Evolutionary conservation across 768 basidiomycete species (phyloP).

Genomic region (Auricularia heimuer): DNA sequence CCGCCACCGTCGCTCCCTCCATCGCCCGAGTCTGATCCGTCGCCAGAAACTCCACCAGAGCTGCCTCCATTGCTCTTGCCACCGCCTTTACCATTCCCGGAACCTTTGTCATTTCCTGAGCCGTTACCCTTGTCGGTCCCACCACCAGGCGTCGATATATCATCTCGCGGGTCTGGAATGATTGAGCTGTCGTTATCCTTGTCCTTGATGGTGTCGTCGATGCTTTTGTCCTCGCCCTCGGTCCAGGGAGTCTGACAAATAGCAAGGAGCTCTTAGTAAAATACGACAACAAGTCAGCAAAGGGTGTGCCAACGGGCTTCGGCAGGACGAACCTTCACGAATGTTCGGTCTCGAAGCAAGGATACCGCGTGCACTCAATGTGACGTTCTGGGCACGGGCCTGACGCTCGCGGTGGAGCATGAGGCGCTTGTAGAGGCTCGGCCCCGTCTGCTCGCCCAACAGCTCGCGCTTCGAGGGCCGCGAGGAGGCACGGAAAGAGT

Average conservation of each 20-base stretch:
- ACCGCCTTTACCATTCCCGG: background rate
- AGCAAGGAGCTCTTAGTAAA: background rate
- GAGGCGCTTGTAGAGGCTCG: background rate
- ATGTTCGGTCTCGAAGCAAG: background rate
- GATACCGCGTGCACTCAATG: background rate
- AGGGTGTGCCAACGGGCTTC: background rate
- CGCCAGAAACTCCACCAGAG: background rate
- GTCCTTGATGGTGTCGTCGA: background rate
- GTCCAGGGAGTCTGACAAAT: background rate
- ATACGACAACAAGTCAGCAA: background rate
- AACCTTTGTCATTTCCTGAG: background rate
- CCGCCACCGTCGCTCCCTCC: background rate
- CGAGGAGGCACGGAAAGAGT: background rate
- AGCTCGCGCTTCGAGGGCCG: background rate
- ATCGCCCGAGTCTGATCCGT: background rate
- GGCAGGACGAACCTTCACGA: background rate
- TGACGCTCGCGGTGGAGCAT: background rate
- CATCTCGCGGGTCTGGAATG: background rate
- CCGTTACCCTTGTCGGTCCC: background rate
- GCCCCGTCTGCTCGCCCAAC: background rate
- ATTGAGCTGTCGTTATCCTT: background rate
- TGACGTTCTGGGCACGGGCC: background rate
- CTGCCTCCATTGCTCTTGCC: background rate
- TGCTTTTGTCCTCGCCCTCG: background rate
- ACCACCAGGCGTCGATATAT: background rate